Conservation (phyloP, 2,329 filamentous ascomycete genomes). For the Calycina herbarum region DNA sequence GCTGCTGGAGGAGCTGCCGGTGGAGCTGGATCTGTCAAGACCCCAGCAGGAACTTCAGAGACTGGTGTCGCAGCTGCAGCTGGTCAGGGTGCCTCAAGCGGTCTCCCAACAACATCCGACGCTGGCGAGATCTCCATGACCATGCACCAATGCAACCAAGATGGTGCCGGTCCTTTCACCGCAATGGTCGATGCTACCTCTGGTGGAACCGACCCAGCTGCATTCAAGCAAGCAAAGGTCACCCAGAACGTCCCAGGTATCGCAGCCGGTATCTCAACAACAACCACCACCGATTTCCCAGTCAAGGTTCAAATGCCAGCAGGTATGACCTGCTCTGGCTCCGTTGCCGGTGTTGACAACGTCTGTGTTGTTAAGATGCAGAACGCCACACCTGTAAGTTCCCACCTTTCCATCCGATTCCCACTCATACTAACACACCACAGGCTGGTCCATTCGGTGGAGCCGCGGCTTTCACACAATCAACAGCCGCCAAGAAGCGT, state of each 20-base stretch:
- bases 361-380: slow-evolving; percentile 66
- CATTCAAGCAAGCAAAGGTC: slow-evolving; percentile 60
- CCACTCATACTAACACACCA: slow-evolving; percentile 38
- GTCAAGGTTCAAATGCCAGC: slow-evolving; percentile 64
- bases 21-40: slow-evolving; percentile 47
- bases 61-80: slow-evolving; percentile 53
- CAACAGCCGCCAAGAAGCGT: slow-evolving; percentile 57
- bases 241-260: slow-evolving; percentile 62
- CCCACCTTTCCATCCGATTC: too few species aligned
- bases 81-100: slow-evolving; percentile 50
- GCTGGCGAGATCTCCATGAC: slow-evolving; percentile 63
- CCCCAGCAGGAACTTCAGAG: slow-evolving; percentile 48
- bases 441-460: slow-evolving; percentile 67
- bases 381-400: slow-evolving; percentile 42
- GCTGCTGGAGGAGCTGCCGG: slow-evolving; percentile 29
- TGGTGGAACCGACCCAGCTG: slow-evolving; percentile 58
- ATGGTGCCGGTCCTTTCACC: slow-evolving; percentile 64
- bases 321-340: slow-evolving; percentile 65
- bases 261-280: slow-evolving; percentile 55
- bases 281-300: slow-evolving; percentile 63
- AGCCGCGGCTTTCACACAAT: slow-evolving; percentile 65
- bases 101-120: slow-evolving; percentile 61
- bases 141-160: slow-evolving; percentile 71
- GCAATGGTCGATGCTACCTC: slow-evolving; percentile 63
- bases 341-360: slow-evolving; percentile 56